Evolutionary conservation across 257 asterid species (phyloP), one percentile per base, ranked within the genome.

Genomic region (Lantana camara): DNA sequence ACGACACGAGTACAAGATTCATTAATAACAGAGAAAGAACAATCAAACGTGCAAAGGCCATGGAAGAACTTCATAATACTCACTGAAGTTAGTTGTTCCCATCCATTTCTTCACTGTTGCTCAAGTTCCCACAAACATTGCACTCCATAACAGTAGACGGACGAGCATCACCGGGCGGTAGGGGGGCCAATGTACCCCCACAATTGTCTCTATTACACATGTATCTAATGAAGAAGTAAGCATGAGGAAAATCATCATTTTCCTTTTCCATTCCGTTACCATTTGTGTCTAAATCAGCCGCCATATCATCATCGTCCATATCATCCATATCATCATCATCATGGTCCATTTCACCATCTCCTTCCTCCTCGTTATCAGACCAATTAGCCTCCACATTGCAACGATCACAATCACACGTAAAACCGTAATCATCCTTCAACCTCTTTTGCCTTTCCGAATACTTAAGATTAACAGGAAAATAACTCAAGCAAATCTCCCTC

Each of bases 321-420:
- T 78, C 92, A 57, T 84, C 93, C 85, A 79, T 77, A 29, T 54
- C 87, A 40, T 76, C 85, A n/a, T 40, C 85, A 17, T 76, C 88
- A 21, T 74, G 77, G 32, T 73, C 88, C 84, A 85, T 83, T 41
- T 79, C 86, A 27, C 46, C 75, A 24, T 69, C 85, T 14, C 55
- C 73, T 47, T 66, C 92, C 30, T 77, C 95, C 66, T 93, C 97
- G 5, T 81, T 45, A 54, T 93, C 96, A 13, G 94, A 79, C 99
- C 99, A 93, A 58, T 76, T 87, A 4, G 86, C 91, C 88, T 93
- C 99, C n/a, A 93, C 95, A 11, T 72, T 85, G 76, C 99, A 93
- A 13, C 99, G 92, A 50, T 93, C 97, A 60, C 99, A 93, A 48
- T 81, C 83, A 32, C 97, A 93, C 5, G 61, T 47, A 55, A 93